These are phyloP conservation scores for Stephania yunnanensis DNA, from an alignment of 164 flowering plant genomes.

Conservation along the genomic window DNA sequence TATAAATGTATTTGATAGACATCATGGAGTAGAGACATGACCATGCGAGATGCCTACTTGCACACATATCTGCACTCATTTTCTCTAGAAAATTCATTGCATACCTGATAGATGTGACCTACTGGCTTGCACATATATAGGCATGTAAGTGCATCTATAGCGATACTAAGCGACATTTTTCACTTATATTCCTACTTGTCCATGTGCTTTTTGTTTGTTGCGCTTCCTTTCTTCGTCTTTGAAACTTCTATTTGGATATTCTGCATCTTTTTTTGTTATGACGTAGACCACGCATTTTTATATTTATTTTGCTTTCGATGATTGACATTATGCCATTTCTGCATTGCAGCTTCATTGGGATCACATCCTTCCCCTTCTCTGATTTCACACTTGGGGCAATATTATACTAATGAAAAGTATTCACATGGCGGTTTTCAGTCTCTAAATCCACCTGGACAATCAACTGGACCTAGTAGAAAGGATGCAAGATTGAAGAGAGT, in stretches of 20 bases:
- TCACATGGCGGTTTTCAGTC: constrained; percentile 29
- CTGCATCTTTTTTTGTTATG: too few species aligned
- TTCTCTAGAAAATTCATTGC: background rate
- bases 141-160: background rate
- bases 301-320: background rate
- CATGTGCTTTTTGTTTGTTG: background rate
- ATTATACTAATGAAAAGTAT: constrained; percentile 16
- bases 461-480: constrained; percentile 33
- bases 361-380: constrained; percentile 41
- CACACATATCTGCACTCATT: background rate
- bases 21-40: background rate
- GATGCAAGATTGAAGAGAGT: constrained; percentile 49
- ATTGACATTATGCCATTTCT: constrained; percentile 8
- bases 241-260: too few species aligned
- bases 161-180: too few species aligned
- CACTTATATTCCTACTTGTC: constrained; percentile 5
- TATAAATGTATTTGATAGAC: too few species aligned
- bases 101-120: background rate
- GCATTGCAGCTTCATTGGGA: constrained; percentile 46
- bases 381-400: constrained; percentile 30
- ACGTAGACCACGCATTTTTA: background rate
- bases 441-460: constrained; percentile 37
- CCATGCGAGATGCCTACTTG: constrained; percentile 28
- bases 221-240: too few species aligned
- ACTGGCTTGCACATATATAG: background rate